A percentile compares a stretch with the other conserved stretches of the same genome.
Conservation (phyloP, 345 rosid genomes). For the Acer yangbiense region DNA sequence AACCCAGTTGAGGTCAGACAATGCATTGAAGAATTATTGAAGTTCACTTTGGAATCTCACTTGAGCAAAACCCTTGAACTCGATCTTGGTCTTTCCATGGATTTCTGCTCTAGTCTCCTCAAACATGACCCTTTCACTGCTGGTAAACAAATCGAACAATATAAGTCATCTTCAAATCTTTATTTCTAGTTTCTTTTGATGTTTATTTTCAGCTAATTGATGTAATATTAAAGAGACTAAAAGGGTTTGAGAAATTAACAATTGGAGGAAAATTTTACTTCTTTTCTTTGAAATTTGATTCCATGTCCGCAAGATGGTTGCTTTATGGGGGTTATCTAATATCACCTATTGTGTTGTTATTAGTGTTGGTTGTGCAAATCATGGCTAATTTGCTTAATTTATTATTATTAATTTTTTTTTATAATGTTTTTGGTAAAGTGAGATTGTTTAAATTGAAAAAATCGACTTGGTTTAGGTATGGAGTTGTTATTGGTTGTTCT, state of each 20-base stretch:
- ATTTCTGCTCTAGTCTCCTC: conserved; percentile 46
- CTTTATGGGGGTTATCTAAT: neutral
- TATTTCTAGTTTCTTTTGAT: neutral
- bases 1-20: conserved; percentile 27
- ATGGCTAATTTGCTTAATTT: neutral
- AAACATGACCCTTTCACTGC: conserved; percentile 14
- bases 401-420: too few species aligned
- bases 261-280: neutral
- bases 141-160: conserved; percentile 10
- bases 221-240: neutral
- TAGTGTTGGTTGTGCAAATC: neutral
- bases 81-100: conserved; percentile 39
- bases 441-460: neutral
- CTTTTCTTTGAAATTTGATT: neutral
- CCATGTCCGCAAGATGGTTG: neutral
- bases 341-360: neutral
- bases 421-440: neutral
- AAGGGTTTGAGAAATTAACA: too few species aligned
- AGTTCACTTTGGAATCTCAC: conserved; percentile 44
- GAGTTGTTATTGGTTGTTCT: neutral
- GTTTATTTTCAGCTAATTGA: neutral
- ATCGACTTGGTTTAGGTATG: neutral
- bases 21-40: conserved; percentile 46
- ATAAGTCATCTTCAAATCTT: neutral
- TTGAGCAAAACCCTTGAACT: conserved; percentile 30